These are phyloP conservation scores for Elsinoe batatas DNA, from an alignment of 2,329 filamentous ascomycete species.

Conservation along the genomic window DNA sequence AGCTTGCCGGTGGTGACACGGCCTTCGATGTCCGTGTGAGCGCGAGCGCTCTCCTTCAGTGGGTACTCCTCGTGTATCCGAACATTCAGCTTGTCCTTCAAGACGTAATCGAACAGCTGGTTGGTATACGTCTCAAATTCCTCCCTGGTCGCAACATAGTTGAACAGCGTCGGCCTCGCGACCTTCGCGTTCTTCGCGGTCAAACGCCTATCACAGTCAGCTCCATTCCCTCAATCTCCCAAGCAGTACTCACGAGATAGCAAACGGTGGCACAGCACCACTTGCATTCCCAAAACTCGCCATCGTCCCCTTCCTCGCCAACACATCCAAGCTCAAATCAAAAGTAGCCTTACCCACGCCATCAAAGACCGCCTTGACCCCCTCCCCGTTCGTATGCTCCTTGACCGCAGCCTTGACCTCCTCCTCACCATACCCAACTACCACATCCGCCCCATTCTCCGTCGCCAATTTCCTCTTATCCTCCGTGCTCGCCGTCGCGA, in stretches of 20 bases:
- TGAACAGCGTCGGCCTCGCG: conserved; percentile 62
- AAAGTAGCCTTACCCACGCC: conserved; percentile 80
- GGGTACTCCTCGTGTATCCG: conserved; percentile 69
- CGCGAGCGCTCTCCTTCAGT: conserved; percentile 59
- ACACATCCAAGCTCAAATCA: conserved; percentile 62
- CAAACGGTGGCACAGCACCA: conserved; percentile 64
- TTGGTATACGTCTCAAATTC: conserved; percentile 61
- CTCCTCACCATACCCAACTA: conserved; percentile 58
- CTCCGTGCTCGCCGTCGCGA: conserved; percentile 64
- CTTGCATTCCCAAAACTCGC: conserved; percentile 74
- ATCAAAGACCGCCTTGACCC: conserved; percentile 72
- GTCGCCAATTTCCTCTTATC: conserved; percentile 64
- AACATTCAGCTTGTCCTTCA: conserved; percentile 59
- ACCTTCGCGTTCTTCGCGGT: conserved; percentile 67
- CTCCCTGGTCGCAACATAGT: conserved; percentile 58
- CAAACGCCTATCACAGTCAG: conserved; percentile 38
- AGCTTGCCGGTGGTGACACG: conserved; percentile 79
- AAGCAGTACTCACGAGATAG: conserved; percentile 47
- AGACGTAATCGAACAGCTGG: conserved; percentile 65
- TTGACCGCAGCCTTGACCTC: conserved; percentile 50
- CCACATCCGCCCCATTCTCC: conserved; percentile 59
- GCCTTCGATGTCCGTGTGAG: conserved; percentile 70
- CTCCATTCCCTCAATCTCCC: conserved; percentile 6
- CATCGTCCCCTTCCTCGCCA: conserved; percentile 67
- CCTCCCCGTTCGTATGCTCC: conserved; percentile 61